Conservation (phyloP, 352 stramenopile species). For the Phytophthora cactorum region DNA sequence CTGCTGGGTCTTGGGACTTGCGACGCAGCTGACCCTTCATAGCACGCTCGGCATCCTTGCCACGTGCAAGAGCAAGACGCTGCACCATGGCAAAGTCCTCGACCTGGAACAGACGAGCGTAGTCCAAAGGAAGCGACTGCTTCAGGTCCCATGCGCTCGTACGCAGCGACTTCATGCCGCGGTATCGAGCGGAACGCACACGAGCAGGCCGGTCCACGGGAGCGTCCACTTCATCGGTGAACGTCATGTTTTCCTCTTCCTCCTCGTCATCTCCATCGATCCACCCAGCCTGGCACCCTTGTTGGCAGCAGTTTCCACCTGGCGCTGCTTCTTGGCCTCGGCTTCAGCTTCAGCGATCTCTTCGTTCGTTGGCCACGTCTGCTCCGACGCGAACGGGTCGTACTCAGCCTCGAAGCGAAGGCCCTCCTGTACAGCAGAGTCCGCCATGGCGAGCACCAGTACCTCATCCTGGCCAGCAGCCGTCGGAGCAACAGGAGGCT, state of each 20-base stretch:
- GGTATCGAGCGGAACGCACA: conserved; percentile 92
- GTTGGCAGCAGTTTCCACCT: too few species aligned
- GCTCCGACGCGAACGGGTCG: too few species aligned
- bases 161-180: conserved; percentile 96
- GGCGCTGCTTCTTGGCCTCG: too few species aligned
- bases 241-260: conserved; percentile 88
- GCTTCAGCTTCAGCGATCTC: too few species aligned
- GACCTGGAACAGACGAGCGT: conserved; percentile 98
- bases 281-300: too few species aligned
- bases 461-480: conserved; percentile 34
- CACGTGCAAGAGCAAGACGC: conserved; percentile 89
- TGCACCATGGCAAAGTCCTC: conserved; percentile 95
- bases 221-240: conserved; percentile 95
- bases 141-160: conserved; percentile 98
- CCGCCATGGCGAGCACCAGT: conserved; percentile 68
- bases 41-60: conserved; percentile 74
- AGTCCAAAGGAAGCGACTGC: conserved; percentile 97
- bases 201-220: conserved; percentile 64
- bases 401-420: conserved; percentile 53
- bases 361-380: too few species aligned
- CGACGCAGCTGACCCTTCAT: conserved; percentile 73
- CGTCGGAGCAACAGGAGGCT: conserved; percentile 23
- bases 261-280: too few species aligned
- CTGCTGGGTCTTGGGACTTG: conserved; percentile 44
- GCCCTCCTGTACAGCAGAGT: conserved; percentile 75